A percentile compares a stretch with the other conserved stretches of the same genome.
Conservation (phyloP, 495 filamentous ascomycete genomes). For the Aspergillus haitiensis region DNA sequence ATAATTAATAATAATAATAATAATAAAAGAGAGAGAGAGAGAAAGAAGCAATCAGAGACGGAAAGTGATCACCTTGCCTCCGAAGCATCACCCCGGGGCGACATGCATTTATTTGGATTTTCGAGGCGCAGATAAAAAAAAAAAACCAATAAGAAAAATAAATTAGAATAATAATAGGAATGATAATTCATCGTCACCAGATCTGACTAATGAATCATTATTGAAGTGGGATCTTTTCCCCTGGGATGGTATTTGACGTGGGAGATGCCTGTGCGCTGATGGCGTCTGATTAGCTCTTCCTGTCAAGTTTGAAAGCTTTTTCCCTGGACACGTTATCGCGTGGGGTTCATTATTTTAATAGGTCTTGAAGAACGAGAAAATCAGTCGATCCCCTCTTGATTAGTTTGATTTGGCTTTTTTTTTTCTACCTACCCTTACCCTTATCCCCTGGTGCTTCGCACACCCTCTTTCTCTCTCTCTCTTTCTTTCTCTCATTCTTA, state of each 20-base stretch:
- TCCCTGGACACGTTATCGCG: constrained; percentile 16
- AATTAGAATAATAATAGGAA: too few relatives aligned
- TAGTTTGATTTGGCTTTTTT: not conserved
- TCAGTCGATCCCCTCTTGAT: constrained; percentile 10
- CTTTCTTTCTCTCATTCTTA: not conserved
- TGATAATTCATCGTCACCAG: too few relatives aligned
- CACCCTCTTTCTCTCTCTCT: not conserved
- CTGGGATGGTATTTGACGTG: not conserved
- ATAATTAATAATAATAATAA: too few relatives aligned
- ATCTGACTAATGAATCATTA: too few relatives aligned
- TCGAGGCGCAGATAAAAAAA: not conserved
- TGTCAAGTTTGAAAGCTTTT: constrained; percentile 3
- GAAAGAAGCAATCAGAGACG: not conserved
- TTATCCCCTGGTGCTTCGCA: not conserved
- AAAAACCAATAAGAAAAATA: not conserved
- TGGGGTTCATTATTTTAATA: constrained; percentile 12
- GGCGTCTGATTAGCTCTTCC: constrained; percentile 4
- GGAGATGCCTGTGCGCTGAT: constrained; percentile 1
- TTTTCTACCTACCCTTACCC: not conserved
- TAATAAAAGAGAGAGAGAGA: too few relatives aligned
- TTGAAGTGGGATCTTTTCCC: not conserved
- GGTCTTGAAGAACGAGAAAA: not conserved
- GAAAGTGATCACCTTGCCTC: not conserved
- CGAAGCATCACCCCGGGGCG: not conserved
- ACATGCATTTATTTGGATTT: constrained; percentile 4